phyloP scores from a whole-genome alignment of 2,329 filamentous ascomycete species.

The Colletotrichum sp. region DNA sequence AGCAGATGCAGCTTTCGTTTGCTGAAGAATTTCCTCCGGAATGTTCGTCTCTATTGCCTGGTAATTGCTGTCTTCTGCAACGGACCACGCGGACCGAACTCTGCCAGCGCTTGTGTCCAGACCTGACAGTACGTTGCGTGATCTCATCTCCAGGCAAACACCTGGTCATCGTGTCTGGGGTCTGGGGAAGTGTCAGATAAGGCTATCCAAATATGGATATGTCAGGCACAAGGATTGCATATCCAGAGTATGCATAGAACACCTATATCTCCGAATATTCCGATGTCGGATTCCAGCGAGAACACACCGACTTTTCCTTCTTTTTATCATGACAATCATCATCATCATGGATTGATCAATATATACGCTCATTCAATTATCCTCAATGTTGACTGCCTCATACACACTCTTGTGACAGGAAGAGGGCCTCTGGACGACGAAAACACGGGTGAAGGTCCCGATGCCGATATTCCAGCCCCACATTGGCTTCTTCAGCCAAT shows the following conservation, averaged over 20 bases:
- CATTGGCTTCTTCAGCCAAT: neutral
- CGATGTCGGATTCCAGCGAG: too few relatives aligned
- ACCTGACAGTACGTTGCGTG: neutral
- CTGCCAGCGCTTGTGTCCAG: neutral
- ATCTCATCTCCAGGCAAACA: neutral
- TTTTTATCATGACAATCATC: too few relatives aligned
- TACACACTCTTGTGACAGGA: too few relatives aligned
- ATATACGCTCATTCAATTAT: too few relatives aligned
- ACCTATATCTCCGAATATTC: too few relatives aligned
- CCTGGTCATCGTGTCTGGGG: neutral
- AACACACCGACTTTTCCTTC: too few relatives aligned
- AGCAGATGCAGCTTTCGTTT: neutral
- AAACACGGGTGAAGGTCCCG: neutral
- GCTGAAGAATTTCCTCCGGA: neutral
- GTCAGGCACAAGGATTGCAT: too few relatives aligned
- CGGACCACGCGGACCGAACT: neutral
- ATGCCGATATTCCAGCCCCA: neutral
- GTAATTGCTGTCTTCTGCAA: neutral
- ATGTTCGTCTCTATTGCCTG: neutral
- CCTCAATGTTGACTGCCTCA: too few relatives aligned
- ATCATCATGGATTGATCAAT: too few relatives aligned
- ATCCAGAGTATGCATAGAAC: too few relatives aligned
- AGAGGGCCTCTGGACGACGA: neutral
- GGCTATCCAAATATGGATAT: too few relatives aligned
- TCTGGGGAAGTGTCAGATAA: too few relatives aligned